Percentiles rank a stretch among this genome's conserved stretches.
These are phyloP conservation scores for Colletotrichum orbiculare DNA, from an alignment of 2,329 filamentous ascomycete species.

Conservation along the genomic window DNA sequence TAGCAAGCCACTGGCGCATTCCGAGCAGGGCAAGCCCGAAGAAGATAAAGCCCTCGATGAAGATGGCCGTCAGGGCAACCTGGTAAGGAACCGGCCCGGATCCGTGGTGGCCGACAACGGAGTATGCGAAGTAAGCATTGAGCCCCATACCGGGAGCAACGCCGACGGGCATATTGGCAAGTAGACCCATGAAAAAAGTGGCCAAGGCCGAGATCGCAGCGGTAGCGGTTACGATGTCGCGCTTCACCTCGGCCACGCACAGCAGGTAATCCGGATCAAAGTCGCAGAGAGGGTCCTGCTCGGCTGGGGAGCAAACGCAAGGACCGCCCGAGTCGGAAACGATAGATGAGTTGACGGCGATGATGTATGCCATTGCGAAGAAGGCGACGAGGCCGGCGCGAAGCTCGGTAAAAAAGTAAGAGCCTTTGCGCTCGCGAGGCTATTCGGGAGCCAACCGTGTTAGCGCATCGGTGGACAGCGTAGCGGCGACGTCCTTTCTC, in stretches of 20 bases:
- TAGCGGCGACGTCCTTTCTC: too few species aligned
- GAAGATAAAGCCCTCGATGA: constrained; percentile 89
- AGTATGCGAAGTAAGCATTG: constrained; percentile 89
- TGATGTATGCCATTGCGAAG: constrained; percentile 70
- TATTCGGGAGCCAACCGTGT: constrained; percentile 46
- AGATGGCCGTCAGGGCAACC: constrained; percentile 85
- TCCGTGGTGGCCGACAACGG: constrained; percentile 78
- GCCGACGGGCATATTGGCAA: constrained; percentile 74
- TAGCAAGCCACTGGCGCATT: constrained; percentile 88
- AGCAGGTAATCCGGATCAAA: constrained; percentile 68
- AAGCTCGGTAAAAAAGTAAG: constrained; percentile 84
- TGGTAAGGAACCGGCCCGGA: constrained; percentile 78
- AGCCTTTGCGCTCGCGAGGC: constrained; percentile 78
- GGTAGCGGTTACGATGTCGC: constrained; percentile 86
- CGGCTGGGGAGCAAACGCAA: constrained; percentile 73
- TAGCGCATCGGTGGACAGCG: background rate
- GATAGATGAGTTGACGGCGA: constrained; percentile 64
- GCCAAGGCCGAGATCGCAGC: constrained; percentile 84
- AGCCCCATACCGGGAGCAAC: constrained; percentile 66
- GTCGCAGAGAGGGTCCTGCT: constrained; percentile 63
- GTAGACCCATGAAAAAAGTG: constrained; percentile 85
- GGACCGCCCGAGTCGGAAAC: constrained; percentile 77
- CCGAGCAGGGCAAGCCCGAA: constrained; percentile 82
- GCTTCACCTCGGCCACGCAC: constrained; percentile 74
- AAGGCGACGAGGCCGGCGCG: constrained; percentile 86